These are phyloP conservation scores for Ascochyta lentis DNA, from an alignment of 2,329 filamentous ascomycete genomes.

Conservation along the genomic window DNA sequence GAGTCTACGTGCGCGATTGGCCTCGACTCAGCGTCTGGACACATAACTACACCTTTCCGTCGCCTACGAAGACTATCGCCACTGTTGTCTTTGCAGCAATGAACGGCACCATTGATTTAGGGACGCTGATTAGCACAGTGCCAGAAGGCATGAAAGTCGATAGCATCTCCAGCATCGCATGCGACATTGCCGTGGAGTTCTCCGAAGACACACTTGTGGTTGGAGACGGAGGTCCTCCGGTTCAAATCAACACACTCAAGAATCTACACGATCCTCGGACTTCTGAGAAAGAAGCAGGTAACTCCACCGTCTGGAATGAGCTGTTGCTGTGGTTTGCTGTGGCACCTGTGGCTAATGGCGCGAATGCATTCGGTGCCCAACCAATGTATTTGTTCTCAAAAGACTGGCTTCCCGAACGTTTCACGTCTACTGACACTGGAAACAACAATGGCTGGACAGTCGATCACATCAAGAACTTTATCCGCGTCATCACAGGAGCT, in stretches of 20 bases:
- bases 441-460: neutral
- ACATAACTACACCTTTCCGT: neutral
- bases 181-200: neutral
- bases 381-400: neutral
- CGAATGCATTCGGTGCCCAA: constrained; percentile 9
- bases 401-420: neutral
- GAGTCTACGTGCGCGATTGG: no score
- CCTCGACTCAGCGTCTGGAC: neutral
- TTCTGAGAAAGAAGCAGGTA: no score
- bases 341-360: constrained; percentile 11
- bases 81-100: neutral
- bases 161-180: neutral
- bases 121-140: neutral
- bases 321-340: constrained; percentile 16
- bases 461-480: neutral
- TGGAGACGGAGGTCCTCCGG: neutral
- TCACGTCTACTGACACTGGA: neutral
- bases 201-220: neutral
- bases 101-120: neutral
- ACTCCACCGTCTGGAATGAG: constrained; percentile 1
- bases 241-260: neutral
- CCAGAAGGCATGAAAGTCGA: neutral
- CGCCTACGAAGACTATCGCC: neutral
- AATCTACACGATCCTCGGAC: neutral
- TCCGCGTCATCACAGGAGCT: neutral